Conservation (phyloP, 2,329 filamentous ascomycete species). For the Geosmithia putterillii region DNA sequence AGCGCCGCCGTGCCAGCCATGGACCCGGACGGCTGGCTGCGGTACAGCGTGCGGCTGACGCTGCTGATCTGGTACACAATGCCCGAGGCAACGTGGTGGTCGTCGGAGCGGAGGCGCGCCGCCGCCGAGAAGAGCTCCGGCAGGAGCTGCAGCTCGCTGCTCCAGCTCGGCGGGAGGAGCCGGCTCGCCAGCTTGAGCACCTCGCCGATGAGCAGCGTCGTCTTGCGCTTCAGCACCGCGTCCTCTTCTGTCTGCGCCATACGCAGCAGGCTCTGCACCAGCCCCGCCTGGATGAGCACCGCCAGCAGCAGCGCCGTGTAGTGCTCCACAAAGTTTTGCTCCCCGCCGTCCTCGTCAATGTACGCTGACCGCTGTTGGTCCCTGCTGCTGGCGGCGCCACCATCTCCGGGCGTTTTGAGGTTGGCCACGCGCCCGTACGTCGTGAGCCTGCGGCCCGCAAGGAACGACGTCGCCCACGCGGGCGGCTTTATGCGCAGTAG, state of each 20-base stretch:
- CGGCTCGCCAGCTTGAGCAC: conserved; percentile 81
- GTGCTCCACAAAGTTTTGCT: conserved; percentile 83
- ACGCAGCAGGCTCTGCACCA: conserved; percentile 49
- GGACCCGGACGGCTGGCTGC: conserved; percentile 47
- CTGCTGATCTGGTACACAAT: conserved; percentile 98
- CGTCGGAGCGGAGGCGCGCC: conserved; percentile 56
- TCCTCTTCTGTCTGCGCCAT: conserved; percentile 59
- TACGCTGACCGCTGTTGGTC: conserved; percentile 32
- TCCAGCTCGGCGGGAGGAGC: conserved; percentile 71
- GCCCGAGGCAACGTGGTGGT: conserved; percentile 69
- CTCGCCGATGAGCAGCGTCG: conserved; percentile 82
- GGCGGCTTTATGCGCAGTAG: conserved; percentile 77
- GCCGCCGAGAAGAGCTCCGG: conserved; percentile 75
- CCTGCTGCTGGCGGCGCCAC: conserved; percentile 35
- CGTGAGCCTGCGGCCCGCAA: conserved; percentile 82
- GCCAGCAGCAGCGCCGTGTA: conserved; percentile 84
- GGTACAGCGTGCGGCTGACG: conserved; percentile 83
- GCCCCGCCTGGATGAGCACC: conserved; percentile 69
- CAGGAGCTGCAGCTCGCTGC: conserved; percentile 72
- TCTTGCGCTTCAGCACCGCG: conserved; percentile 68
- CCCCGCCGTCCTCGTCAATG: conserved; percentile 53
- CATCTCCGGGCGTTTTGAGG: conserved; percentile 49
- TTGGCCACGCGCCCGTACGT: conserved; percentile 94
- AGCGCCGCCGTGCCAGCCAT: conserved; percentile 18
- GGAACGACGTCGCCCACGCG: conserved; percentile 89